phyloP scores from a whole-genome alignment of 2,329 filamentous ascomycete species.

The Teratosphaeriaceae sp. region DNA sequence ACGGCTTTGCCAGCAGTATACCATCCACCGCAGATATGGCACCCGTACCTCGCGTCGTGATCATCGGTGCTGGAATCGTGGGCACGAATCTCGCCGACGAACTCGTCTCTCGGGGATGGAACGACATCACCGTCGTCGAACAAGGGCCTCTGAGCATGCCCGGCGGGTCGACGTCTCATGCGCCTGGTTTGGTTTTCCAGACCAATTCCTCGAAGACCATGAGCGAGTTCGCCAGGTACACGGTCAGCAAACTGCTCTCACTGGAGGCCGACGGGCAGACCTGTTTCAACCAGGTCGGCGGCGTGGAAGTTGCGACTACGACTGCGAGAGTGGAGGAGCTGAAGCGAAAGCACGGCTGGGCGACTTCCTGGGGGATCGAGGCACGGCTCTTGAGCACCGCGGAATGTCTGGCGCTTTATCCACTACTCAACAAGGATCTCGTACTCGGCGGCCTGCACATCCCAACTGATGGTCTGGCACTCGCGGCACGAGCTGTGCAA shows the following conservation, averaged over 20 bases:
- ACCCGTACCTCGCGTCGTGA: constrained; percentile 40
- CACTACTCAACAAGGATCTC: constrained; percentile 46
- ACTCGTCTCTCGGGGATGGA: constrained; percentile 56
- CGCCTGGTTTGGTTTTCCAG: constrained; percentile 59
- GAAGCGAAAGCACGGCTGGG: constrained; percentile 57
- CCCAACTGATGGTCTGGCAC: constrained; percentile 54
- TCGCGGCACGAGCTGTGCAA: constrained; percentile 56
- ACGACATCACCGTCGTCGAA: constrained; percentile 57
- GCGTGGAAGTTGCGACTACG: constrained; percentile 57
- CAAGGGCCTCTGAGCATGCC: constrained; percentile 58
- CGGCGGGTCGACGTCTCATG: constrained; percentile 59
- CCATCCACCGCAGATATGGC: constrained; percentile 23
- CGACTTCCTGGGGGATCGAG: constrained; percentile 55
- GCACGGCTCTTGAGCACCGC: constrained; percentile 46
- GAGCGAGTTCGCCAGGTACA: constrained; percentile 55
- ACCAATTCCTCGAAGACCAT: constrained; percentile 53
- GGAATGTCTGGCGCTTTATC: constrained; percentile 49
- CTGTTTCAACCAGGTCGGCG: constrained; percentile 59
- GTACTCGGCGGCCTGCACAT: constrained; percentile 55
- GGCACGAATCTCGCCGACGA: constrained; percentile 59
- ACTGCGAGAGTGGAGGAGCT: constrained; percentile 53
- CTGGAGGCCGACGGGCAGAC: constrained; percentile 43
- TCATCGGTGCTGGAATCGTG: constrained; percentile 59
- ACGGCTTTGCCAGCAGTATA: not conserved
- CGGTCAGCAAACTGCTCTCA: constrained; percentile 52